These are phyloP conservation scores for Pleurozium schreberi DNA, from an alignment of 225 moss, liverwort and hornwort genomes.

Conservation along the genomic window DNA sequence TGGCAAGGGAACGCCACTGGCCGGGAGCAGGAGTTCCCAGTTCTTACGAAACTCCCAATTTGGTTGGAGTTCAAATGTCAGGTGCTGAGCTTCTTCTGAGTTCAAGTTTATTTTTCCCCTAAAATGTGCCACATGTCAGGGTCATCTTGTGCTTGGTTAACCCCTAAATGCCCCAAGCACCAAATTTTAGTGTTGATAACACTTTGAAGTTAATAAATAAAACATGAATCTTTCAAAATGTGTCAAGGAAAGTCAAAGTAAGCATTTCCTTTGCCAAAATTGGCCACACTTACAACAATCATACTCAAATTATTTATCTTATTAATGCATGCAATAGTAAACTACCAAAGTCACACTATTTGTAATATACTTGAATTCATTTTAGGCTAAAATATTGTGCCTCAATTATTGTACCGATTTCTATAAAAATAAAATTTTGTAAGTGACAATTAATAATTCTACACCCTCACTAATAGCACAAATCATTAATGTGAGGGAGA, in stretches of 20 bases:
- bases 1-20: not conserved
- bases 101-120: not conserved
- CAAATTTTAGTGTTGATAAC: too few species aligned
- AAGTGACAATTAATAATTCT: not conserved
- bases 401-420: not conserved
- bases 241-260: too few species aligned
- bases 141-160: not conserved
- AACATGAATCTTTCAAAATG: rapidly evolving
- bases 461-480: too few species aligned
- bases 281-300: rapidly evolving
- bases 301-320: not conserved
- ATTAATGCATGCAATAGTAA: rapidly evolving
- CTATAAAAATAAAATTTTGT: not conserved
- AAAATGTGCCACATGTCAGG: not conserved
- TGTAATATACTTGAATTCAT: not conserved
- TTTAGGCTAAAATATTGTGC: not conserved
- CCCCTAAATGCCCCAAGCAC: too few species aligned
- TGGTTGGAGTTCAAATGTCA: not conserved
- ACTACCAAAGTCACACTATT: not conserved
- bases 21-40: not conserved
- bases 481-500: rapidly evolving
- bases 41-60: not conserved
- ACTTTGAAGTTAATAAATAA: too few species aligned
- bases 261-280: not conserved
- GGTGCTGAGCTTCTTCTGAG: not conserved